Evolutionary conservation across 345 rosid genomes (phyloP).

Genomic region (Cardamine occulta): DNA sequence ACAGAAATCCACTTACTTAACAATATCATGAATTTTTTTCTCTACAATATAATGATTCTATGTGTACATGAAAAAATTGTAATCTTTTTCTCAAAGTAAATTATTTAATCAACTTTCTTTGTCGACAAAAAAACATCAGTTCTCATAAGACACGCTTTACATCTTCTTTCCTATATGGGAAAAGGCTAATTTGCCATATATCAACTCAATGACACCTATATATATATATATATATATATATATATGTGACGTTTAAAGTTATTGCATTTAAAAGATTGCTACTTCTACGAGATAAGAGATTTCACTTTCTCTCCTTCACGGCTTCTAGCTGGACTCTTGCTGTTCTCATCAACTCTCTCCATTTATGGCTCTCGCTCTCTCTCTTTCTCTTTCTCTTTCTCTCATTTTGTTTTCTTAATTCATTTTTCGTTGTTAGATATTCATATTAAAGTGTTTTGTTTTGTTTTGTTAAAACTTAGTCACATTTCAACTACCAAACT

Average conservation of each 20-base stretch:
- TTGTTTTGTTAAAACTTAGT: background rate
- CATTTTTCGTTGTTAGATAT: background rate
- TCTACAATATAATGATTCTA: background rate
- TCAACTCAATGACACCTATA: conserved; percentile 11
- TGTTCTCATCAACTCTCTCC: conserved; percentile 40
- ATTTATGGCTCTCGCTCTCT: conserved; percentile 27
- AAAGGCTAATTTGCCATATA: conserved; percentile 14
- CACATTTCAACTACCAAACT: conserved; percentile 3
- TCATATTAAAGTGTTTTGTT: conserved; percentile 5
- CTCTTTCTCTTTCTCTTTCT: conserved; percentile 1
- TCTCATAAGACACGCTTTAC: conserved; percentile 1
- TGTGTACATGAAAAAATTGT: background rate
- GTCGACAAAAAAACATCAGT: background rate
- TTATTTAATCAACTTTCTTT: background rate
- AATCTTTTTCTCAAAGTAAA: background rate
- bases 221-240: background rate
- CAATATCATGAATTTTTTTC: background rate
- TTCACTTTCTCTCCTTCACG: conserved; percentile 43
- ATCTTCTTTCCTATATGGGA: background rate
- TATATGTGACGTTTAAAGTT: conserved; percentile 1
- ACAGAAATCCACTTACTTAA: background rate
- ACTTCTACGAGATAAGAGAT: conserved; percentile 33
- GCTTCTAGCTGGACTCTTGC: conserved; percentile 48
- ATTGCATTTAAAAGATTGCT: conserved; percentile 33
- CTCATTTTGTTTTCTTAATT: conserved; percentile 11